Evolutionary conservation across 129 eudicot species (phyloP).

Genomic region (Helichrysum umbraculigerum): DNA sequence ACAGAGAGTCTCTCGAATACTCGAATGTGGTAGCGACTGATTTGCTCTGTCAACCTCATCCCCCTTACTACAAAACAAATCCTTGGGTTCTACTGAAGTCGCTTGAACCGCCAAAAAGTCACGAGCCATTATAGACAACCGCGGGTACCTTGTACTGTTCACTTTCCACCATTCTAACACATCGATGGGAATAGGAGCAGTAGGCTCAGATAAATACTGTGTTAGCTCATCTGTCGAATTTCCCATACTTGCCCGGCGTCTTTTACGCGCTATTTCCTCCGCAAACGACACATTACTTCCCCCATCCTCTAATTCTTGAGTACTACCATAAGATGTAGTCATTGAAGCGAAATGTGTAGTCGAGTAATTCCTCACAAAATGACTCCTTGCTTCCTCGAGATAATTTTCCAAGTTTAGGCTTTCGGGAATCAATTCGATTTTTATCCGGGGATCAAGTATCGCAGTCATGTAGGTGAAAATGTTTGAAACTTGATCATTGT

Average conservation of each 20-base stretch:
- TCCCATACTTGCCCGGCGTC: slow-evolving; percentile 70
- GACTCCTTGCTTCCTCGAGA: slow-evolving; percentile 72
- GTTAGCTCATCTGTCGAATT: slow-evolving; percentile 77
- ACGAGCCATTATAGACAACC: slow-evolving; percentile 88
- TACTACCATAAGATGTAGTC: slow-evolving; percentile 40
- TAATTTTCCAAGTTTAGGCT: slow-evolving; percentile 67
- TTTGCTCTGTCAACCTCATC: slow-evolving; percentile 70
- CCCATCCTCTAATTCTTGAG: slow-evolving; percentile 60
- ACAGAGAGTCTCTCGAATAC: slow-evolving; percentile 54
- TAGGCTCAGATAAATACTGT: slow-evolving; percentile 80
- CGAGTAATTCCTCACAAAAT: slow-evolving; percentile 70
- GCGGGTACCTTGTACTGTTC: slow-evolving; percentile 74
- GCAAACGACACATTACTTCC: slow-evolving; percentile 77
- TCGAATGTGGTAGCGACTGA: slow-evolving; percentile 42
- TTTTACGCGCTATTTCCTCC: slow-evolving; percentile 92
- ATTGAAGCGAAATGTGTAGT: slow-evolving; percentile 55
- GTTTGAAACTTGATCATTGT: slow-evolving; percentile 69
- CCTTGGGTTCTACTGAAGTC: slow-evolving; percentile 67
- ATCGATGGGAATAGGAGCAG: slow-evolving; percentile 74
- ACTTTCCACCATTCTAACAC: slow-evolving; percentile 96
- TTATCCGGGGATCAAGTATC: slow-evolving; percentile 86
- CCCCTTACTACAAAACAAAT: slow-evolving; percentile 71
- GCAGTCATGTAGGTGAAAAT: slow-evolving; percentile 83
- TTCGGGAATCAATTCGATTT: slow-evolving; percentile 81
- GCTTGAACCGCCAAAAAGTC: slow-evolving; percentile 83